These are phyloP conservation scores for Tetracladium marchalianum DNA, from an alignment of 495 filamentous ascomycete genomes.

Conservation along the genomic window DNA sequence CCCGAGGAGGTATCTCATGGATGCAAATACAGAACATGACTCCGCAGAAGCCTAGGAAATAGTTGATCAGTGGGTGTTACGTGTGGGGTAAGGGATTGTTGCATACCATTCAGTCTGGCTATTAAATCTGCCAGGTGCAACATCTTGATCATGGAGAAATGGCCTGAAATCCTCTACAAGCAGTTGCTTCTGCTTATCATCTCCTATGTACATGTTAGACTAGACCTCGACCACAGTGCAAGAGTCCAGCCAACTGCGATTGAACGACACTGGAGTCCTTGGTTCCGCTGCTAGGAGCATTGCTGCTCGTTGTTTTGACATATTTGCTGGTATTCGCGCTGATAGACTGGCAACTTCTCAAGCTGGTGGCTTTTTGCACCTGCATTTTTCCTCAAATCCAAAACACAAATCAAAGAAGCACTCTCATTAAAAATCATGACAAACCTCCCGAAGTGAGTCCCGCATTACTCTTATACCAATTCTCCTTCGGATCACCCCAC, in stretches of 20 bases:
- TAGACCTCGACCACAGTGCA: too few species aligned
- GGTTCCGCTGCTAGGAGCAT: constrained; percentile 28
- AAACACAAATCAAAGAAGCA: neutral
- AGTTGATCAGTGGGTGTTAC: constrained; percentile 3
- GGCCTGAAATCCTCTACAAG: constrained; percentile 65
- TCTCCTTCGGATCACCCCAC: constrained; percentile 27
- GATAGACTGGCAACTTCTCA: neutral
- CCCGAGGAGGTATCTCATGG: constrained; percentile 85
- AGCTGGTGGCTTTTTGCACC: neutral
- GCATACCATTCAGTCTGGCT: constrained; percentile 81
- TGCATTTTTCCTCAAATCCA: neutral
- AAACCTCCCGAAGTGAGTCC: neutral
- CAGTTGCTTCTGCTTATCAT: constrained; percentile 80
- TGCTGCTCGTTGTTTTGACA: constrained; percentile 39
- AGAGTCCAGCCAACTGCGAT: neutral
- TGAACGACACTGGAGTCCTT: constrained; percentile 20
- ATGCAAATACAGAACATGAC: constrained; percentile 94
- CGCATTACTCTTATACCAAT: constrained; percentile 30
- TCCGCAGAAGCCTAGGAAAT: constrained; percentile 57
- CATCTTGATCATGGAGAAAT: constrained; percentile 60
- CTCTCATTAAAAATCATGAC: neutral
- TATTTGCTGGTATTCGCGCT: constrained; percentile 11
- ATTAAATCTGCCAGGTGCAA: constrained; percentile 93
- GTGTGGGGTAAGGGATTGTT: neutral
- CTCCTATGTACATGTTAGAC: constrained; percentile 32